phyloP scores from a whole-genome alignment of 805 yeast genomes.

The Metschnikowia peoriensis region DNA sequence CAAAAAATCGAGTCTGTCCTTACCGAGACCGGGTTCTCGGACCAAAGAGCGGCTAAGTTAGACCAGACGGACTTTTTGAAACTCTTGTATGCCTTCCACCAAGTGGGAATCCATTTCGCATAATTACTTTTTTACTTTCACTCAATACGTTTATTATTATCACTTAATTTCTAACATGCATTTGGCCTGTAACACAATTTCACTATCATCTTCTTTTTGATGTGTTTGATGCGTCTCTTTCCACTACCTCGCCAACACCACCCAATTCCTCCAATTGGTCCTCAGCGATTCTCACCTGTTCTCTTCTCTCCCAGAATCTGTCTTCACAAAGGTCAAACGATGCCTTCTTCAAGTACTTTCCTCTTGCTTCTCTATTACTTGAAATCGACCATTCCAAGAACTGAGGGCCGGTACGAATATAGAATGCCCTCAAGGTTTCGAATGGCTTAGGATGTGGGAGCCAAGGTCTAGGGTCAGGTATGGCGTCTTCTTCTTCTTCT shows the following conservation, averaged over 20 bases:
- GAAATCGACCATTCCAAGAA: conserved; percentile 94
- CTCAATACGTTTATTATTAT: conserved; percentile 1
- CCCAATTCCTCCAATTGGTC: conserved; percentile 87
- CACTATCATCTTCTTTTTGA: conserved; percentile 46
- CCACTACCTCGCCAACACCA: conserved; percentile 86
- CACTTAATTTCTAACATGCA: background rate
- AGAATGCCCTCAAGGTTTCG: conserved; percentile 79
- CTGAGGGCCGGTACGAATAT: conserved; percentile 79
- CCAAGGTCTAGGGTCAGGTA: conserved; percentile 95
- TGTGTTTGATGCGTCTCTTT: conserved; percentile 55
- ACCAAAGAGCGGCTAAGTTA: conserved; percentile 87
- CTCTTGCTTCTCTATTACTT: conserved; percentile 79
- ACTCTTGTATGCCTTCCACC: conserved; percentile 88
- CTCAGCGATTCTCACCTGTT: conserved; percentile 82
- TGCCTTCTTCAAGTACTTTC: conserved; percentile 83
- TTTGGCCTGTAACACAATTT: background rate
- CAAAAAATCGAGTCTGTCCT: conserved; percentile 71
- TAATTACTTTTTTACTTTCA: conserved; percentile 26
- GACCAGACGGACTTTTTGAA: conserved; percentile 93
- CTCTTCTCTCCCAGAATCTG: conserved; percentile 99
- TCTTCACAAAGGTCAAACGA: conserved; percentile 90
- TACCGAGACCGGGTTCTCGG: conserved; percentile 74
- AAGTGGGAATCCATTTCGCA: conserved; percentile 96
- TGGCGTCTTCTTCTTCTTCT: conserved; percentile 59
- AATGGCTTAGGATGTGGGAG: conserved; percentile 95